Conservation (phyloP, 148 eudicot genomes). For the Camellia sinensis region DNA sequence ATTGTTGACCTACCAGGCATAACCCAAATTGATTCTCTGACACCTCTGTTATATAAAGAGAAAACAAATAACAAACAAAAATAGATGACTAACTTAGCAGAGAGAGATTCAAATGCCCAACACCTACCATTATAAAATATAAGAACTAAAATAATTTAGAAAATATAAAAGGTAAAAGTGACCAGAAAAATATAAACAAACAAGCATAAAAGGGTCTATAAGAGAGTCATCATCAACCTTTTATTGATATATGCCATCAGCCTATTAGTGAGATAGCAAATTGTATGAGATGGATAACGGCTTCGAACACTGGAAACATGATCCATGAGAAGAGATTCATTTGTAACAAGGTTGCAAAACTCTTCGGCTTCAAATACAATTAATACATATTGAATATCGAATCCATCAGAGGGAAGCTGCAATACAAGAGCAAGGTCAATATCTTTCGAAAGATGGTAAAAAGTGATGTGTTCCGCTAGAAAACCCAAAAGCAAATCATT, state of each 20-base stretch:
- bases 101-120: background rate
- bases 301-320: slow-evolving; percentile 60
- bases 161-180: background rate
- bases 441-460: background rate
- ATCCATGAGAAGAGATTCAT: slow-evolving; percentile 53
- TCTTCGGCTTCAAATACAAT: slow-evolving; percentile 81
- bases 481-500: no score
- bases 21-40: no score
- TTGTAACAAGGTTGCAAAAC: slow-evolving; percentile 64
- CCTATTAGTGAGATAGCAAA: slow-evolving; percentile 73
- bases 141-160: no score
- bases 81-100: no score
- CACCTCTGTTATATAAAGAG: no score
- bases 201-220: background rate
- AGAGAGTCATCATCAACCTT: slow-evolving; percentile 41
- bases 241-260: slow-evolving; percentile 81
- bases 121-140: background rate
- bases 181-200: background rate
- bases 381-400: slow-evolving; percentile 60
- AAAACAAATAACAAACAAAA: no score
- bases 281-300: slow-evolving; percentile 71
- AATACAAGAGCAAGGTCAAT: slow-evolving; percentile 19
- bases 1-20: no score
- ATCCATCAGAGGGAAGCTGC: slow-evolving; percentile 46
- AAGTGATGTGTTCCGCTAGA: background rate